Percentiles rank a stretch among this genome's conserved stretches.
Evolutionary conservation across 192 early-diverging fungal species (phyloP).

Genomic region (Phlyctochytrium arcticum): DNA sequence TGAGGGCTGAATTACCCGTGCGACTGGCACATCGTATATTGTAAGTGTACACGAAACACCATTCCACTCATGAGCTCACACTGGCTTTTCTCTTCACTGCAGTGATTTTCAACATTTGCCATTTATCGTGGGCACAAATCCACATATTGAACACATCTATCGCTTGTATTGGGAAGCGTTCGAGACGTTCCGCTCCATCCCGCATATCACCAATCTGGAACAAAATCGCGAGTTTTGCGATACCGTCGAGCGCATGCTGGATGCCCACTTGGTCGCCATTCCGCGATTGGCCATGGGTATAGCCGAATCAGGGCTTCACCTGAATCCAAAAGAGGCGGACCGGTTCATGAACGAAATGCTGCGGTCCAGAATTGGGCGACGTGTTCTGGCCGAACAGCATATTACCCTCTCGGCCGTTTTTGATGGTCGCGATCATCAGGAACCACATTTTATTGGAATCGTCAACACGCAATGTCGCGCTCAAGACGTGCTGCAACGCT

Average conservation of each 20-base stretch:
- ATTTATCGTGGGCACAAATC: slow-evolving; percentile 90
- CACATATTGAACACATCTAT: slow-evolving; percentile 81
- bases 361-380: slow-evolving; percentile 79
- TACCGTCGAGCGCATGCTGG: slow-evolving; percentile 64
- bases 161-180: slow-evolving; percentile 93
- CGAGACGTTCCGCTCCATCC: slow-evolving; percentile 69
- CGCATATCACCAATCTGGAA: slow-evolving; percentile 69
- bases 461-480: slow-evolving; percentile 66
- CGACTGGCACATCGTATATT: slow-evolving; percentile 85
- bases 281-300: slow-evolving; percentile 87
- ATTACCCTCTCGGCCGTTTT: slow-evolving; percentile 64
- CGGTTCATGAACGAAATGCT: slow-evolving; percentile 89
- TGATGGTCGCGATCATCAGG: slow-evolving; percentile 50
- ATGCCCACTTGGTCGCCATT: slow-evolving; percentile 79
- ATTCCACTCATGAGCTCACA: not conserved
- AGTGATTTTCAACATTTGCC: slow-evolving; percentile 81
- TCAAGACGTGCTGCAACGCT: slow-evolving; percentile 45
- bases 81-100: not conserved
- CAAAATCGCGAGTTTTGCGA: slow-evolving; percentile 82
- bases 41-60: slow-evolving; percentile 4
- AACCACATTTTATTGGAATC: slow-evolving; percentile 60
- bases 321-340: slow-evolving; percentile 64
- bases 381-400: slow-evolving; percentile 92
- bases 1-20: slow-evolving; percentile 81
- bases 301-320: slow-evolving; percentile 66